Base-by-base conservation (phyloP, 1,284 basidiomycete species). In the Cryptococcus sp. region DNA sequence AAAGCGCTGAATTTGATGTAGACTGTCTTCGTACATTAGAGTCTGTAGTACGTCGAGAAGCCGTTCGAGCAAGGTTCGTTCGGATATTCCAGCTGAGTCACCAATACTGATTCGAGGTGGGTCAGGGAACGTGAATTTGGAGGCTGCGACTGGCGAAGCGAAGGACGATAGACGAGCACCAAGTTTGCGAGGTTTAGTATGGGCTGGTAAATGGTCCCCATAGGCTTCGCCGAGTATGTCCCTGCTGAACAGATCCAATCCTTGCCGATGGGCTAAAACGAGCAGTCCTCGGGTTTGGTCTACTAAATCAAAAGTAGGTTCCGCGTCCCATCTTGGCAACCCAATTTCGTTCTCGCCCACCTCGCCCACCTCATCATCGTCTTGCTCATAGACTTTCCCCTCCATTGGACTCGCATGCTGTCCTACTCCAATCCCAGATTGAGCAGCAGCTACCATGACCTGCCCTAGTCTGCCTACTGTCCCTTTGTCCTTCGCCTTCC, bases 201-300 rank as follows among this genome's bases (percentile, higher is more conserved):
- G 41, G 45, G 46, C 48, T 58, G 28, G 28, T 5, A 28, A 11
- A 28, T 5, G 28, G n/a, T n/a, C n/a, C n/a, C n/a, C n/a, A n/a
- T n/a, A n/a, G 28, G 28, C 28, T 4, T 28, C 28, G 28, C 21
- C 37, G 21, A 40, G 43, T 52, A 49, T 18, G 34, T 43, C 39
- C 36, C 52, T 48, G 0, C 50, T 51, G 34, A 70, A 68, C 3
- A 74, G 47, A 21, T 69, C 63, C 16, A 71, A 43, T 1, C 53
- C 59, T 45, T 69, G 67, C 34, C 54, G 59, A 3, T 66, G 59
- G 3, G 66, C 63, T 0, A 74, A 50, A 0, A 65, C 54, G 1
- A 74, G 53, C 4, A 72, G 46, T 22, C 58, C 59, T n/a, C 68
- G 56, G n/a, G 62, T 62, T 48, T 74, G 69, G 44, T 69, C 68